Percentiles rank a stretch among this genome's conserved stretches.
Conservation (phyloP, 2,329 filamentous ascomycete genomes). For the Bimuria novae-zelandiae region DNA sequence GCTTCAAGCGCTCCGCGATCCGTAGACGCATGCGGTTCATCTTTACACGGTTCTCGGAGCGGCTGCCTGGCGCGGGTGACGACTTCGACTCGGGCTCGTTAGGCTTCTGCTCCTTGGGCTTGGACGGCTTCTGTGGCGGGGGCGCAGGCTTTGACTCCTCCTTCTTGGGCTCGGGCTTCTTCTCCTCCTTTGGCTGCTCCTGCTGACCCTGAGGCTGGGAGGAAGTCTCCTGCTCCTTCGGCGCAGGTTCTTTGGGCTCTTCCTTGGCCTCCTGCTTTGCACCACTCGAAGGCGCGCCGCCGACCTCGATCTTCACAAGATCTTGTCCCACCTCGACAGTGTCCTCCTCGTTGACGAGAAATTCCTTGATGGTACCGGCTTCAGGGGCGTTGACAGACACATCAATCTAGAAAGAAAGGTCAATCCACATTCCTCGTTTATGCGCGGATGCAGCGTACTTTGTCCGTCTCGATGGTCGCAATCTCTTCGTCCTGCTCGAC, state of each 20-base stretch:
- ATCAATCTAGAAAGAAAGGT: slow-evolving; percentile 73
- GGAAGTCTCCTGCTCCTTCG: slow-evolving; percentile 61
- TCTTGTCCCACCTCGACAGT: slow-evolving; percentile 95
- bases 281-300: slow-evolving; percentile 57
- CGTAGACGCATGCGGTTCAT: slow-evolving; percentile 99
- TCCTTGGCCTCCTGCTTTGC: slow-evolving; percentile 59
- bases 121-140: slow-evolving; percentile 33
- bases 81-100: slow-evolving; percentile 45
- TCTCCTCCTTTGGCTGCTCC: slow-evolving; percentile 49
- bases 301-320: slow-evolving; percentile 79
- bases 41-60: slow-evolving; percentile 93
- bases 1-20: slow-evolving; percentile 96
- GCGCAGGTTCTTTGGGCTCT: slow-evolving; percentile 64
- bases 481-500: slow-evolving; percentile 97
- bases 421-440: background rate
- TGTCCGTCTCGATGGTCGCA: slow-evolving; percentile 98
- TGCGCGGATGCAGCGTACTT: slow-evolving; percentile 60
- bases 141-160: slow-evolving; percentile 48
- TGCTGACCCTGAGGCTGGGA: slow-evolving; percentile 59
- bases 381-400: slow-evolving; percentile 94
- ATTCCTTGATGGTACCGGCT: slow-evolving; percentile 87
- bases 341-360: slow-evolving; percentile 90
- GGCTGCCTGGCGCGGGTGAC: slow-evolving; percentile 63
- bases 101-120: slow-evolving; percentile 32
- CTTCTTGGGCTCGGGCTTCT: slow-evolving; percentile 20